Evolutionary conservation across 148 eudicot species (phyloP), one percentile per base, ranked within the genome.

Genomic region (Polygonum aviculare): DNA sequence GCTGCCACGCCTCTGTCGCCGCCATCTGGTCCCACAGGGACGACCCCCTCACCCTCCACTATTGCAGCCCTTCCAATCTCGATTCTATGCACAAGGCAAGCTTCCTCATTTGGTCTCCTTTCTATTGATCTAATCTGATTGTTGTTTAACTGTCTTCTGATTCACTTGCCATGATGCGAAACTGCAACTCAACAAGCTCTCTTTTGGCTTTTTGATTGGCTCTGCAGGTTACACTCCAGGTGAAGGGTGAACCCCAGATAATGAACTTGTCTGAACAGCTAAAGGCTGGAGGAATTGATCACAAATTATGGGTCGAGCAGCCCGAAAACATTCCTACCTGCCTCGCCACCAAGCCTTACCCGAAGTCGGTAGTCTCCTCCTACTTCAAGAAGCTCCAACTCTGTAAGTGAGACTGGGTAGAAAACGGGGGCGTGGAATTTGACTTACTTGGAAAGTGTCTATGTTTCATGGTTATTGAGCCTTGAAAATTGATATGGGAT

Each of bases 281-380:
- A 74, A 87, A 67, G 51, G 84, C 84, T 5, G 81, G 76, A 31
- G 87, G 82, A 57, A 86, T 93, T 76, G 80, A 80, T 57, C 92
- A 93, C 81, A 91, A 88, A 77, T 79, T 93, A 73, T 93, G 98
- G 98, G 89, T 93, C 1, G 98, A 93, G 79, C 98, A 89, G 77
- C 96, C 98, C 18, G 98, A 93, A 86, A 93, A 93, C 73, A 72
- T 84, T 57, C 90, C 96, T 0, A 91, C 98, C 5, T 93, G 98
- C 67, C 83, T 93, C 48, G 96, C 98, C 40, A 86, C 94, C 22
- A 94, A 90, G 74, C 97, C 98, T 0, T 94, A 90, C 78, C 94
- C 98, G 2, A 93, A 94, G 81, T 86, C 98, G 5, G 0, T 83
- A 0, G 94, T 90, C 1, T 87, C 94, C 0, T 76, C 86, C 35